Evolutionary conservation across 78 protist genomes (phyloP), one percentile per base, ranked within the genome.

Genomic region (Tieghemostelium lacteum): DNA sequence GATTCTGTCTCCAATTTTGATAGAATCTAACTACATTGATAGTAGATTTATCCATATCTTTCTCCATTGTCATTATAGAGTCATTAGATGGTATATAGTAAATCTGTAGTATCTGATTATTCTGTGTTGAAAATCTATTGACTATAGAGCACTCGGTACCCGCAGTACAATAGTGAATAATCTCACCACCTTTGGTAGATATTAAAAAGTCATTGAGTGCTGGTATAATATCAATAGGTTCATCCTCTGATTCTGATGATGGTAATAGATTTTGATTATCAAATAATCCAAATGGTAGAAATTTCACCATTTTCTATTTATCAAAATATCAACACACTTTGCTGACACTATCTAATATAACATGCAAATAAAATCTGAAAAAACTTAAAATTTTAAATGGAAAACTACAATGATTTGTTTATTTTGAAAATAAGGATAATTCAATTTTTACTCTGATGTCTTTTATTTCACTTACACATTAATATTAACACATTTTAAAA

Each of bases 1-100:
- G 91, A 58, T 83, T 83, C 75, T 67, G 78, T 69, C 91, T 39
- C 91, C 91, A 83, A 45, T 83, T 83, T 57, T 83, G 91, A 34
- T 83, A 83, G 64, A 83, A 8, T 62, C 76, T 57, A n/a, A 83
- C 78, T 24, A 83, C 91, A 24, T 63, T 34, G 14, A 83, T 83
- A 45, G 42, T 54, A 26, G 78, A 72, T 14, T 29, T 55, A 8
- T 83, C 91, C 2, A 55, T 63, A 26, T 83, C 78, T 55, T 42
- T 69, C 39, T 83, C 91, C 28, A 83, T 42, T n/a, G 91, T 83
- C 33, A 83, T 28, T 45, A 83, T 83, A 39, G 60, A 26, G 60
- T 83, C 91, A 39, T 66, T 69, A 5, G 91, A 42, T 29, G 75
- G 57, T 19, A 83, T 33, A 28, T 83, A 83, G 37, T 39, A 63